Evolutionary conservation across 2,329 filamentous ascomycete species (phyloP), one percentile per base, ranked within the genome.

Genomic region (Pestalotiopsis fici): DNA sequence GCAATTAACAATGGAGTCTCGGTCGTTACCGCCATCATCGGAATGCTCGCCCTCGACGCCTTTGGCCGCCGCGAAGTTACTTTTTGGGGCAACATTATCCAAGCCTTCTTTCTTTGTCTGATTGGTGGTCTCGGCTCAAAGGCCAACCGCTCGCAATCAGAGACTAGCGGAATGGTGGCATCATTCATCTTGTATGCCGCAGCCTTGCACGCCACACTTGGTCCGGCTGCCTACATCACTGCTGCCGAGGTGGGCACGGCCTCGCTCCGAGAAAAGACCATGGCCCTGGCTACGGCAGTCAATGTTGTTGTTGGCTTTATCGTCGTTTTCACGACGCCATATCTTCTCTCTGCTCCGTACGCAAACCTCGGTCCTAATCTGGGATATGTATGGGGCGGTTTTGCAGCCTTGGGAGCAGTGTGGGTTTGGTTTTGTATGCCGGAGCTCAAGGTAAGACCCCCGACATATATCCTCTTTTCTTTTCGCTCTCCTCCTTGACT

Each of bases 291-390:
- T 18, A 71, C 70, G n/a, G 69, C 69, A 11, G 28, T 72, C n/a
- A 71, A 72, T 35, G 69, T 71, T 47, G 62, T 71, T n/a, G 65
- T 70, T n/a, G 65, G 69, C 18, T 73, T 73, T 25, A 67, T 69
- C 1, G 71, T 73, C 3, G 68, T 69, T 13, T 72, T 72, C 59
- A 65, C 60, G 0, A 71, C 67, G 4, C 71, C 71, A 1, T 73
- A 73, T 50, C 67, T 73, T 4, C 67, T 73, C 18, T 66, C 67
- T 6, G 50, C 64, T n/a, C 65, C 70, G 39, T 69, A 69, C 6
- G 61, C 70, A 7, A 65, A 65, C 21, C 55, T 60, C 9, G 70
- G 65, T 2, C 23, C 55, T 15, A 28, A 28, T 6, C 25, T 70
- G 13, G 70, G 65, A 13, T 71, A 67, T 28, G 59, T 71, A 21